Evolutionary conservation across 352 stramenopile species (phyloP), one percentile per base, ranked within the genome.

Genomic region (Pythium oligandrum): DNA sequence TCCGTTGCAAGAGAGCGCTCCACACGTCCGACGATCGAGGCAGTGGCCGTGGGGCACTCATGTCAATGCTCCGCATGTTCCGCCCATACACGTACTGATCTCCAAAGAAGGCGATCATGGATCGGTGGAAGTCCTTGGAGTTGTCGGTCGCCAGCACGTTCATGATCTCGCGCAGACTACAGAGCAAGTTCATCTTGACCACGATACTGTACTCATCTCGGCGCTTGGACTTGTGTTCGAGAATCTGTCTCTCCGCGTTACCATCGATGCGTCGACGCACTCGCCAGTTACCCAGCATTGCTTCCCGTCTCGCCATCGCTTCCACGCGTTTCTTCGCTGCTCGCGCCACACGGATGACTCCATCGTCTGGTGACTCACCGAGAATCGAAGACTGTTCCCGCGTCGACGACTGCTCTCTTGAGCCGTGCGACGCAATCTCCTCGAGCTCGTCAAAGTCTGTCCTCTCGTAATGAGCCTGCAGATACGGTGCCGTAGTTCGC

Each of bases 51-150:
- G 17, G 17, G 17, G 17, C 17, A 26, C 17, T 26, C 17, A 26
- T 26, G 17, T 26, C 17, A 26, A 26, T 26, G 17, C 17, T 26
- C 17, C 17, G 17, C 17, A 26, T 26, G 17, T 26, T 26, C 17
- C 17, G 17, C 0, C 78, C 78, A 34, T 77, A 81, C 43, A 86
- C 68, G 44, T 88, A 88, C 50, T 74, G 63, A 33, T 78, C 69
- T 8, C 75, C 78, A 53, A 86, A 88, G 51, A 88, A 47, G 35
- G 73, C 75, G 35, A 68, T 66, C 78, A 88, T 88, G 52, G 68
- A 75, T 47, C 70, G 71, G 51, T 88, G 78, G 39, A 86, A 86
- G 51, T 84, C 71, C 11, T 56, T 35, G 4, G 49, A 53, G 12
- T 71, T 65, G 51, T 78, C 65, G 4, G 75, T 83, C 4, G 78